Evolutionary conservation across 176 grass and related monocot species (phyloP), one percentile per base, ranked within the genome.

Genomic region (Hyparrhenia diplandra): DNA sequence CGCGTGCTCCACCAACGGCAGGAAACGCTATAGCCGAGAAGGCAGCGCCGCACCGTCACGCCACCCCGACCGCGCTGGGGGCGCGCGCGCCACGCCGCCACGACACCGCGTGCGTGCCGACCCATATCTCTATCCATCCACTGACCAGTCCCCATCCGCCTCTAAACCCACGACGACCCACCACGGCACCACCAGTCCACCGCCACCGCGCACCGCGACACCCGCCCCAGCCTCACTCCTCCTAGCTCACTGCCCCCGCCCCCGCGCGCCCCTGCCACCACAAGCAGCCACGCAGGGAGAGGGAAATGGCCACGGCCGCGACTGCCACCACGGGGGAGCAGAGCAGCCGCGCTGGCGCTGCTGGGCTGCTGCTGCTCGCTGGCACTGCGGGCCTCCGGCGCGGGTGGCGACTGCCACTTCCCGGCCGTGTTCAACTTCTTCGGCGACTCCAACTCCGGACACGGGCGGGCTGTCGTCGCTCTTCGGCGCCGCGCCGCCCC

Each of bases 391-490:
- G 23, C 2, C 10, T 42, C 74, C 17, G 67, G 13, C 32, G 82
- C 18, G 1, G 79, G 71, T 57, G 79, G 29, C 52, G 82, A 81
- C 69, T 98, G 95, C 75, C 36, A 83, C 75, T 95, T 98, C 88
- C 95, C 92, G 55, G 92, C 95, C 24, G 42, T 97, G 59, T 97
- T 97, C 92, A 97, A 97, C n/a, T n/a, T n/a, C 80, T 97, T 97
- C 54, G 95, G 95, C 4, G 95, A 97, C 81, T 97, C 95, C 88
- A 97, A 97, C 86, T 97, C n/a, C 92, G 16, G 95, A 97, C 89
- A 97, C 95, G 20, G 95, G 95, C 30, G 95, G 88, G n/a, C 81
- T 98, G 45, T 98, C 95, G 21, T 88, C 95, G 8, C 67, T 87
- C 25, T 98, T 98, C 78, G 92, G 92, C 42, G 81, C 90, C 30